Evolutionary conservation across 179 eudicot species (phyloP), one percentile per base, ranked within the genome.

Genomic region (Nepenthes alata): DNA sequence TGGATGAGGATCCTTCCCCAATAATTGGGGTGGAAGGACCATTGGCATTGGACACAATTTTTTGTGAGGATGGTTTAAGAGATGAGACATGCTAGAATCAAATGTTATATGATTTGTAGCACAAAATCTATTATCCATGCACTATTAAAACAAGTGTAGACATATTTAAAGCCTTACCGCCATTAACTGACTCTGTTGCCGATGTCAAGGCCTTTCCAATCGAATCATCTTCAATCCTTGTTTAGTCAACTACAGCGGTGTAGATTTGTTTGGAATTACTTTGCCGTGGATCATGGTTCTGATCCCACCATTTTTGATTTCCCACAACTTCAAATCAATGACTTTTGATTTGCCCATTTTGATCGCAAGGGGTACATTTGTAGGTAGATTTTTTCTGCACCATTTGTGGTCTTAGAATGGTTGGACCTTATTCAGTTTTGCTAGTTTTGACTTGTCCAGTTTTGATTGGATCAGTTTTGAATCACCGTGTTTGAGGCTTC

Each of bases 41-140:
- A 70, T 75, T 62, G 0, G 67, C 54, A 9, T 55, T 67, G 38
- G 71, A 62, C 16, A 66, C 51, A 45, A 4, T 10, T 11, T 65
- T 65, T 61, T 61, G 61, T 38, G 50, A 38, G 10, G 78, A 49
- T 1, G 51, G 64, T 58, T 61, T 74, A 8, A 60, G 47, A 7
- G 35, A 1, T 35, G 38, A 15, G 14, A 74, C 47, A 2, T 64
- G 60, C 54, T 58, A 37, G 58, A 47, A 59, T 70, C 55, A 68
- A 60, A 60, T 6, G 63, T 60, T 70, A 69, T 57, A 57, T 64
- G 74, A 74, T 74, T 25, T 1, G 70, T 68, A 5, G 70, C 70
- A 60, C 70, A 7, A 44, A 64, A 69, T 74, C 70, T 69, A 69
- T 74, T 64, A 74, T 74, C 77, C 70, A 74, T 64, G 55, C 15